Percentiles rank a stretch among this genome's conserved stretches.
Evolutionary conservation across 257 asterid species (phyloP).

Genomic region (Striga asiatica): DNA sequence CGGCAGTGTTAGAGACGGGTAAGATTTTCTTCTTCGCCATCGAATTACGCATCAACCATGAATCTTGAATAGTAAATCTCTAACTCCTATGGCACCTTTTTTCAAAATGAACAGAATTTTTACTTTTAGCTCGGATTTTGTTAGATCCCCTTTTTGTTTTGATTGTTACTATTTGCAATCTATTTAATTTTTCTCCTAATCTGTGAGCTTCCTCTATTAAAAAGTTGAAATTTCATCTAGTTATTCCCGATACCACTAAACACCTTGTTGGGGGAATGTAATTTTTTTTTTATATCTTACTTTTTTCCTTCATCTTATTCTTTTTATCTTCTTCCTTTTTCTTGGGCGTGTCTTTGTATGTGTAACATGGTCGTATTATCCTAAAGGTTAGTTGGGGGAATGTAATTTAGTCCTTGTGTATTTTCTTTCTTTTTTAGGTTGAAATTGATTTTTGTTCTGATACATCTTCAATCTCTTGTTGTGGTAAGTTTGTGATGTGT

Average conservation of each 20-base stretch:
- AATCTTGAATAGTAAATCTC: slow-evolving; percentile 46
- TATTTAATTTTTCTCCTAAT: slow-evolving; percentile 9
- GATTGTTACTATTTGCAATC: slow-evolving; percentile 3
- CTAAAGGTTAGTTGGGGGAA: too few relatives aligned
- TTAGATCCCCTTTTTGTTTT: slow-evolving; percentile 22
- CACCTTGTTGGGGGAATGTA: too few relatives aligned
- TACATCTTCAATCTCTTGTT: background rate
- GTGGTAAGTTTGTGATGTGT: background rate
- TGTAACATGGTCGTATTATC: too few relatives aligned
- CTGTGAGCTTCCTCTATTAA: background rate
- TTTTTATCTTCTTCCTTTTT: too few relatives aligned
- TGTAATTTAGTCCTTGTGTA: too few relatives aligned
- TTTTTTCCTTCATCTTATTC: too few relatives aligned
- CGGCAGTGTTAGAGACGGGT: too few relatives aligned
- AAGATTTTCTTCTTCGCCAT: too few relatives aligned
- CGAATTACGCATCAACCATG: slow-evolving; percentile 23
- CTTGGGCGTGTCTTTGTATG: too few relatives aligned
- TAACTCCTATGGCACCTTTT: background rate
- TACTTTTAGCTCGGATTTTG: slow-evolving; percentile 6
- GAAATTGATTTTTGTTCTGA: background rate
- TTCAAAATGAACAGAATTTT: slow-evolving; percentile 2
- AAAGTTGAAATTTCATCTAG: background rate
- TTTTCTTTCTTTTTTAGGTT: background rate
- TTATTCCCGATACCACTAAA: too few relatives aligned
- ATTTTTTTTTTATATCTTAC: too few relatives aligned